Evolutionary conservation across 192 early-diverging fungal species (phyloP).

Genomic region (Umbelopsis sp.): DNA sequence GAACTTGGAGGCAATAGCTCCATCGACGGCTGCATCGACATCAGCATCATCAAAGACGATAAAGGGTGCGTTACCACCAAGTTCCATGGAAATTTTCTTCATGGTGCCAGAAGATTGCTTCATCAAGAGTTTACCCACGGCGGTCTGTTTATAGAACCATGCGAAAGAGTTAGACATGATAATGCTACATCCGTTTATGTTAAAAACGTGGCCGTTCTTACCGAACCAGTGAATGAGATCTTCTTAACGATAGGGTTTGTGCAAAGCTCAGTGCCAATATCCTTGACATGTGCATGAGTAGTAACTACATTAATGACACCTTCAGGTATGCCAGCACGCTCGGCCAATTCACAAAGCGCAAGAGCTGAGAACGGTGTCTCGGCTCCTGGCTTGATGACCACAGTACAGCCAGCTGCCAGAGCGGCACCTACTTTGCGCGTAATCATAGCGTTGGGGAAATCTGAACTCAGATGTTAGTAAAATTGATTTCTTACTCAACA

Average conservation of each 20-base stretch:
- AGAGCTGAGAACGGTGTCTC: constrained; percentile 60
- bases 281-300: constrained; percentile 48
- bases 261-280: constrained; percentile 62
- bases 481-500: neutral
- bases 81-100: constrained; percentile 81
- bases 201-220: constrained; percentile 27
- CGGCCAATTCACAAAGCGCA: constrained; percentile 55
- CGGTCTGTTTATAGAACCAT: constrained; percentile 40
- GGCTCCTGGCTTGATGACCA: constrained; percentile 71
- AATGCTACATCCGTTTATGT: neutral
- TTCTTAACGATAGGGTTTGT: constrained; percentile 64
- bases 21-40: constrained; percentile 69
- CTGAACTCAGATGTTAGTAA: constrained; percentile 46
- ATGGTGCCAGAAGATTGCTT: constrained; percentile 61
- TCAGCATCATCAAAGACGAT: constrained; percentile 80
- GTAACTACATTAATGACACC: constrained; percentile 76
- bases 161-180: constrained; percentile 14
- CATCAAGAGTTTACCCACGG: constrained; percentile 68
- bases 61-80: constrained; percentile 86
- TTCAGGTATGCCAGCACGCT: constrained; percentile 62
- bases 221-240: constrained; percentile 81
- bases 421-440: constrained; percentile 77
- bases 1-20: constrained; percentile 66
- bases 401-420: constrained; percentile 75
- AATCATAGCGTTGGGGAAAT: constrained; percentile 89